Percentiles rank a stretch among this genome's conserved stretches.
Conservation (phyloP, 768 basidiomycete species). For the Tylopilus subfusipes region DNA sequence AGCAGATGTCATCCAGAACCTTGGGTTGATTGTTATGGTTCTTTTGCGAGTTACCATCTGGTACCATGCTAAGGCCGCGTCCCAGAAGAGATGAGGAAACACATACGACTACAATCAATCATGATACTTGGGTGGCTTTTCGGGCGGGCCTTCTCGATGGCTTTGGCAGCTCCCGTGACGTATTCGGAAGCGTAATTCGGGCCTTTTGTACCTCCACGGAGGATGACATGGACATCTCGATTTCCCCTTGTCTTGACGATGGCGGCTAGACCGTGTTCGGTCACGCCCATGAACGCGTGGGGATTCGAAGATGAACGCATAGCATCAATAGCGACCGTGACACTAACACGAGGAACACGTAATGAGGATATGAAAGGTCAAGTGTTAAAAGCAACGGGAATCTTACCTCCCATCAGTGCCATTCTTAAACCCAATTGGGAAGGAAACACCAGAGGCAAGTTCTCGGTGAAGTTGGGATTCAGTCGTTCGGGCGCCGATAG, state of each 20-base stretch:
- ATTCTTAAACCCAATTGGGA: constrained; percentile 99
- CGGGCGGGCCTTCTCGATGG: constrained; percentile 62
- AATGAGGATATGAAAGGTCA: constrained; percentile 1
- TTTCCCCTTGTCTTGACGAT: constrained; percentile 90
- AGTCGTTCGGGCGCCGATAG: constrained; percentile 96
- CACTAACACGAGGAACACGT: constrained; percentile 34
- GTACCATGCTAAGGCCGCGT: background rate
- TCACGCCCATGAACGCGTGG: constrained; percentile 95
- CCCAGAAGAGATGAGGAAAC: constrained; percentile 4
- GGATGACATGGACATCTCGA: constrained; percentile 90
- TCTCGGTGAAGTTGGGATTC: constrained; percentile 97
- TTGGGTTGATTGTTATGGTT: constrained; percentile 90
- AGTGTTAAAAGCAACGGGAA: background rate
- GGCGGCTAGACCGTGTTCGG: constrained; percentile 83
- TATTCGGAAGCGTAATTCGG: constrained; percentile 82
- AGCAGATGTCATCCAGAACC: constrained; percentile 66
- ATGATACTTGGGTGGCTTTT: constrained; percentile 64
- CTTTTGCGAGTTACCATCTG: constrained; percentile 95
- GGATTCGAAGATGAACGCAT: constrained; percentile 91
- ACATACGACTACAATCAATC: constrained; percentile 82
- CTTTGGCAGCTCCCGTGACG: constrained; percentile 58
- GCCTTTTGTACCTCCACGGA: constrained; percentile 88
- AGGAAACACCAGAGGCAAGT: constrained; percentile 92
- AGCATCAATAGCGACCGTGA: constrained; percentile 91
- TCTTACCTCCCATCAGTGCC: constrained; percentile 87